Percentiles rank a stretch among this genome's conserved stretches.
Evolutionary conservation across 2,329 filamentous ascomycete species (phyloP).

Genomic region (Leptographium radiaticola): DNA sequence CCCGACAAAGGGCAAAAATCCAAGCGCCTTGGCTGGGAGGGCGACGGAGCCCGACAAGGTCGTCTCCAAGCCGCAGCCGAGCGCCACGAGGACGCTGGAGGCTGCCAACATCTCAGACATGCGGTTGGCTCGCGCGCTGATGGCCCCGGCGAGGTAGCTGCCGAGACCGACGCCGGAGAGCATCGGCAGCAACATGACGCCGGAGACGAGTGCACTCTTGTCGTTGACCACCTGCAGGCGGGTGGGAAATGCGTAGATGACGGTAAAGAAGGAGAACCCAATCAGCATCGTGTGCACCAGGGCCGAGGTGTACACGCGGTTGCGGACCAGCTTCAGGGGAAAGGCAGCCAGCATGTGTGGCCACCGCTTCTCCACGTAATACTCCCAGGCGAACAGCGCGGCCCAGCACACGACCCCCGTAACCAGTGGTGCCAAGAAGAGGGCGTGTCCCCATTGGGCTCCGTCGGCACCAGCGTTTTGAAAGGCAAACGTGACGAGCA

Average conservation of each 20-base stretch:
- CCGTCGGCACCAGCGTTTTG: conserved; percentile 31
- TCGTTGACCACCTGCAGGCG: conserved; percentile 35
- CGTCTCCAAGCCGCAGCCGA: conserved; percentile 34
- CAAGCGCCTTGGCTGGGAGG: conserved; percentile 32
- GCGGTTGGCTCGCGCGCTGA: conserved; percentile 28
- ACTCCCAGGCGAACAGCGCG: conserved; percentile 27
- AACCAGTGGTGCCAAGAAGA: conserved; percentile 29
- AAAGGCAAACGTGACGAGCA: conserved; percentile 44
- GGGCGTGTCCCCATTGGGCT: conserved; percentile 26
- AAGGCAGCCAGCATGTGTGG: conserved; percentile 27
- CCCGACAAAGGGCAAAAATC: conserved; percentile 37
- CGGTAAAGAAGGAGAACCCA: conserved; percentile 36
- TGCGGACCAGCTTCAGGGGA: conserved; percentile 33
- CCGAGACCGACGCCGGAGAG: conserved; percentile 33
- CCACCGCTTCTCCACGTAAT: conserved; percentile 18
- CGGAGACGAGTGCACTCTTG: conserved; percentile 30
- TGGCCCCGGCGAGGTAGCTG: conserved; percentile 25
- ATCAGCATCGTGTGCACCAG: conserved; percentile 32
- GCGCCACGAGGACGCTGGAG: conserved; percentile 27
- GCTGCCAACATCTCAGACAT: conserved; percentile 29
- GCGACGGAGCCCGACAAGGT: conserved; percentile 21
- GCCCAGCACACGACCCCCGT: conserved; percentile 23
- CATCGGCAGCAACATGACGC: conserved; percentile 40
- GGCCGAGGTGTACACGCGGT: conserved; percentile 30
- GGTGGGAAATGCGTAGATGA: conserved; percentile 35